Evolutionary conservation across 2,329 filamentous ascomycete species (phyloP), one percentile per base, ranked within the genome.

Genomic region (Xylaria sp.): DNA sequence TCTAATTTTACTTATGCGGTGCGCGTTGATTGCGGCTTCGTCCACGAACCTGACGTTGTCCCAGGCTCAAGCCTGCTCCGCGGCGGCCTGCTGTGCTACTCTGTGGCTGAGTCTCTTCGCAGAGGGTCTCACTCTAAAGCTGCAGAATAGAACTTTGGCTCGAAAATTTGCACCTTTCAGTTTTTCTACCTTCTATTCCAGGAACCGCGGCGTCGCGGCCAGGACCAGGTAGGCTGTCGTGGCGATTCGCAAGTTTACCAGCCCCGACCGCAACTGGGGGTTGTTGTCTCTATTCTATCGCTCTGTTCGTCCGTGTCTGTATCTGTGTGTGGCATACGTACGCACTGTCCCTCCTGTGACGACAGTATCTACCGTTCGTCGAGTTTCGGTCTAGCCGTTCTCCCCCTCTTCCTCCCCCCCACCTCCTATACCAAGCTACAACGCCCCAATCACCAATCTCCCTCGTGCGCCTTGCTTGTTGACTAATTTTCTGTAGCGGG

Each of bases 401-500:
- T 13, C 11, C 29, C 29, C 16, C 4, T 34, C 29, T n/a, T n/a
- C n/a, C n/a, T n/a, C n/a, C n/a, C n/a, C n/a, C n/a, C n/a, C n/a
- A n/a, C n/a, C n/a, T n/a, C n/a, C n/a, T n/a, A n/a, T n/a, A n/a
- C n/a, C n/a, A n/a, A n/a, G n/a, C n/a, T n/a, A n/a, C n/a, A n/a
- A 13, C 11, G 9, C 29, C 16, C 11, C 4, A 34, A 13, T 7
- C 29, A 13, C 29, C 29, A 34, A 34, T 34, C 29, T 34, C 29
- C 4, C 16, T 13, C 11, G 16, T 13, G 29, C 11, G 34, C 7
- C 34, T 26, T 17, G 18, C 39, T 42, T 29, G n/a, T 38, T 38
- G 54, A 68, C 47, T 57, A 61, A 52, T 44, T 59, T 53, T 74
- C 69, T 41, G 67, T 66, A 39, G 75, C 75, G 40, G 76, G 71